Base-by-base conservation (phyloP, 148 eudicot species). In the Fallopia convolvulus region DNA sequence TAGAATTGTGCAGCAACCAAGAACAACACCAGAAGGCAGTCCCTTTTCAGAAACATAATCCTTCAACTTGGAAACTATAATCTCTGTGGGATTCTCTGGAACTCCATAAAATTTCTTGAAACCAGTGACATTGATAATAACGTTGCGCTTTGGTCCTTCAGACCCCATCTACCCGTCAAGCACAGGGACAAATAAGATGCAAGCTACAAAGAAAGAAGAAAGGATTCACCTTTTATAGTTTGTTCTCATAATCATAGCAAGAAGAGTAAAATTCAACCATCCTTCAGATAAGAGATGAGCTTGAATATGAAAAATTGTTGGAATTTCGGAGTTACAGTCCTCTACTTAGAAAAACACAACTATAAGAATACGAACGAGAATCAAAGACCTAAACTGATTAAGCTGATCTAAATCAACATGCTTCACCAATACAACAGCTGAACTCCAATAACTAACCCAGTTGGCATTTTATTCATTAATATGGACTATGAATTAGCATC, bases 61-160 rank as follows among this genome's bases (percentile, higher is more conserved):
- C 76, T 71, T 80, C 58, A 91, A 76, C 49, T 83, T 91, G 50
- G 70, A 79, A 30, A 87, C 89, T 68, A 89, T 86, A 21, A 76
- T 81, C 80, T 91, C 93, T 32, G 93, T 89, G 32, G 97, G 97
- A 83, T 91, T 91, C 58, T 85, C 85, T 8, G 83, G 68, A 71
- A 91, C 91, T 40, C 93, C 97, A 36, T 88, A 89, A 74, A 91
- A 91, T 84, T 88, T 91, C 83, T 89, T 89, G 85, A 91, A 91
- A 40, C 97, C 97, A 3, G 97, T 89, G 63, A 91, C 89, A 61
- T 91, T 87, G 74, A 89, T 81, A 66, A 83, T 88, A 48, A 91
- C 84, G 53, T 41, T 21, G 18, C 18, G 26, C 76, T 81, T 86
- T 47, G 91, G 84, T 75, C 90, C 93, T 79, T 89, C 97, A 39